Evolutionary conservation across 164 flowering plant genomes (phyloP).

Genomic region (Saururus chinensis): DNA sequence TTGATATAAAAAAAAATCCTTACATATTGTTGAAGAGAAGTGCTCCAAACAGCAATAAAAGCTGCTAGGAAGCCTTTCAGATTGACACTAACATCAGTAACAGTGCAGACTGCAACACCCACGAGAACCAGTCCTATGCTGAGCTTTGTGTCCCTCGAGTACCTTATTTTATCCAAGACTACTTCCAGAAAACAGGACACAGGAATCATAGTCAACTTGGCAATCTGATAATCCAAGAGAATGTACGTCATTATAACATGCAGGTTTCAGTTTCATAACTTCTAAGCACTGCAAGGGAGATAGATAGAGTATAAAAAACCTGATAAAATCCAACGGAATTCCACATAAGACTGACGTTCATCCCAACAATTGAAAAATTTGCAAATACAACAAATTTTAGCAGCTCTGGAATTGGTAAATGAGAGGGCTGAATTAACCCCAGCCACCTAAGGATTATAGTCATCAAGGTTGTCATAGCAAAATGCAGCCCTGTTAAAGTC

Average conservation of each 20-base stretch:
- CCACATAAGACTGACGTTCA: constrained; percentile 94
- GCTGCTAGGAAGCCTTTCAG: constrained; percentile 67
- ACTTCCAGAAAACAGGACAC: constrained; percentile 17
- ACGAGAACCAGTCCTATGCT: constrained; percentile 65
- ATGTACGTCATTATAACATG: neutral
- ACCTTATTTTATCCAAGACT: constrained; percentile 37
- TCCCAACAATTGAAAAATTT: constrained; percentile 87
- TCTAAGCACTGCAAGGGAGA: too few relatives aligned
- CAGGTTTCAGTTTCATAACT: too few relatives aligned
- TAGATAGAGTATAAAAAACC: constrained; percentile 21
- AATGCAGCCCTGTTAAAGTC: constrained; percentile 88
- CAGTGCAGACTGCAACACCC: constrained; percentile 85
- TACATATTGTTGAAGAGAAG: constrained; percentile 83
- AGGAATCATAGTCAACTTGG: constrained; percentile 85
- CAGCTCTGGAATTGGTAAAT: constrained; percentile 63
- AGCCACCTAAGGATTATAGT: constrained; percentile 56
- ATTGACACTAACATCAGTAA: constrained; percentile 87
- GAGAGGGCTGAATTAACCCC: constrained; percentile 73
- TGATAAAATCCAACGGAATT: constrained; percentile 91
- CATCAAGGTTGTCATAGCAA: constrained; percentile 72
- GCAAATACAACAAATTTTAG: constrained; percentile 71
- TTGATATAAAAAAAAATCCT: constrained; percentile 19
- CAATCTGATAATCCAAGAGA: constrained; percentile 36
- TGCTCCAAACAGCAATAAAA: constrained; percentile 77
- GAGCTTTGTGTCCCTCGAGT: constrained; percentile 81